Evolutionary conservation across 768 basidiomycete genomes (phyloP).

Genomic region (Steccherinum ochraceum): DNA sequence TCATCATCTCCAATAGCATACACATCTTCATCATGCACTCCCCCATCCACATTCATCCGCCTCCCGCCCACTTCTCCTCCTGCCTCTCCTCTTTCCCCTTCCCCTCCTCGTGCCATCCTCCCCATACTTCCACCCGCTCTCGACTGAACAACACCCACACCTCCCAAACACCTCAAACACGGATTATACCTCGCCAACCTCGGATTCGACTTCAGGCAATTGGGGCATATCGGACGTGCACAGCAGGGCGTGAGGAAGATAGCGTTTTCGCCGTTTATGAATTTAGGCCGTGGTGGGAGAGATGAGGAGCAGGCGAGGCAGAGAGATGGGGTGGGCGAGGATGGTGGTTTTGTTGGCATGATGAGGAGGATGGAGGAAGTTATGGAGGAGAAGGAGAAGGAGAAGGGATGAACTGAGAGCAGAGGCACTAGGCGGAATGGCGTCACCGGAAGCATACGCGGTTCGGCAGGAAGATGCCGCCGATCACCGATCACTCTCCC

Average conservation of each 20-base stretch:
- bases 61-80: background rate
- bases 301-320: constrained; percentile 25
- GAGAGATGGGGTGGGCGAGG: constrained; percentile 4
- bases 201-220: constrained; percentile 53
- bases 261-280: constrained; percentile 1
- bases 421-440: no score
- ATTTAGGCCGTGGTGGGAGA: constrained; percentile 14
- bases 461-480: no score
- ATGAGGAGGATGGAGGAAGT: background rate
- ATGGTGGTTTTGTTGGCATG: background rate
- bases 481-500: no score
- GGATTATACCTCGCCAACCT: constrained; percentile 65
- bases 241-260: constrained; percentile 61
- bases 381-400: background rate
- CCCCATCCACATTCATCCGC: constrained; percentile 41
- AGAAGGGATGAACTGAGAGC: no score
- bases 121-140: background rate
- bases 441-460: no score
- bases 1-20: constrained; percentile 60
- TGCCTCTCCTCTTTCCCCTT: constrained; percentile 1
- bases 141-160: constrained; percentile 34
- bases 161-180: constrained; percentile 62
- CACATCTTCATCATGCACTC: constrained; percentile 51
- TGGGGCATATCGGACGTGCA: constrained; percentile 53
- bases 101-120: constrained; percentile 9